Evolutionary conservation across 2,329 filamentous ascomycete genomes (phyloP).

Genomic region (Penicillium capsulatum): DNA sequence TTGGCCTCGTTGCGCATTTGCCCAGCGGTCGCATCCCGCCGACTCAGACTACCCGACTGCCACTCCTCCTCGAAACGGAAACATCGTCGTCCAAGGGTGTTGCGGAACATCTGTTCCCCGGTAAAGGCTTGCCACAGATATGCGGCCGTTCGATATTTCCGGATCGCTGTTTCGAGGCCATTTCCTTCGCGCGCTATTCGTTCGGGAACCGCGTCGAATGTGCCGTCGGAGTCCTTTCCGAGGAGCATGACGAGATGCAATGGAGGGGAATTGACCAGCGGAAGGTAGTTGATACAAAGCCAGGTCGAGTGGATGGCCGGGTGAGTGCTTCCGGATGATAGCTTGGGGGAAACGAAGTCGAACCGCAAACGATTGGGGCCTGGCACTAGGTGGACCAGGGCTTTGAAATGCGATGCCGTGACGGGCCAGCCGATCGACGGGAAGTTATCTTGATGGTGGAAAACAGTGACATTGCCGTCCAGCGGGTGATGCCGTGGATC

Average conservation of each 20-base stretch:
- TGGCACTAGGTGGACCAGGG: slow-evolving; percentile 81
- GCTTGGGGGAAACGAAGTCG: slow-evolving; percentile 80
- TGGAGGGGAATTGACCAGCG: slow-evolving; percentile 71
- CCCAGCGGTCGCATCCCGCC: slow-evolving; percentile 65
- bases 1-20: slow-evolving; percentile 87
- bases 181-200: slow-evolving; percentile 76
- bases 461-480: slow-evolving; percentile 75
- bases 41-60: slow-evolving; percentile 75
- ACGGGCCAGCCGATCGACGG: slow-evolving; percentile 84
- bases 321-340: slow-evolving; percentile 62
- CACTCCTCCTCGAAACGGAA: slow-evolving; percentile 96
- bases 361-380: slow-evolving; percentile 84
- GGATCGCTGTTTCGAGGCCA: slow-evolving; percentile 70
- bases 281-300: slow-evolving; percentile 81
- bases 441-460: slow-evolving; percentile 79
- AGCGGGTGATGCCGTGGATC: slow-evolving; percentile 64
- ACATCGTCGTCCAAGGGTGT: slow-evolving; percentile 76
- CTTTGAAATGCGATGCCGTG: slow-evolving; percentile 84
- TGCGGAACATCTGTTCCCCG: slow-evolving; percentile 89
- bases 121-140: slow-evolving; percentile 98
- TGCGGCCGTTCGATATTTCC: slow-evolving; percentile 90
- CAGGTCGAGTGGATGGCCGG: slow-evolving; percentile 69
- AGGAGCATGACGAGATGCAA: slow-evolving; percentile 84
- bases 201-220: slow-evolving; percentile 76
- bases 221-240: slow-evolving; percentile 80